phyloP scores from a whole-genome alignment of 192 early-diverging fungal genomes.

The Chytriomyces confervae region DNA sequence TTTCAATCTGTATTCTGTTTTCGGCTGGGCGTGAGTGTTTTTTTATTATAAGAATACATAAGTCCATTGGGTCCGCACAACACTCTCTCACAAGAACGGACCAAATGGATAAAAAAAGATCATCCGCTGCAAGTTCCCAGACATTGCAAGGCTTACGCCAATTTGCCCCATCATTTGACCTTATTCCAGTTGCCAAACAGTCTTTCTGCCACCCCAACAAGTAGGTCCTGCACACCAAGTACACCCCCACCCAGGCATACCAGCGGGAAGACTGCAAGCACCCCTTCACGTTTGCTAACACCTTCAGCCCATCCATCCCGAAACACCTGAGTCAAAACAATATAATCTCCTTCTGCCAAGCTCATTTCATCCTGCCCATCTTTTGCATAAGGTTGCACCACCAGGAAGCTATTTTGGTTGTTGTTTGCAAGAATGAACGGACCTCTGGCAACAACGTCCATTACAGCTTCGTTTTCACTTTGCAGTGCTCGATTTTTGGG shows the following conservation, averaged over 20 bases:
- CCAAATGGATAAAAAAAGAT: no score
- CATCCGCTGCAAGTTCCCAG: no score
- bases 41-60: no score
- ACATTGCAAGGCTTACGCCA: not conserved
- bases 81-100: no score
- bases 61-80: no score
- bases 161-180: not conserved
- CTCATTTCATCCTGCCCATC: conserved; percentile 40
- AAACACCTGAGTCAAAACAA: conserved; percentile 37
- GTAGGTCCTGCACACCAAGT: conserved; percentile 25
- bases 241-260: conserved; percentile 49
- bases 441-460: conserved; percentile 16
- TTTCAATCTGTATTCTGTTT: no score
- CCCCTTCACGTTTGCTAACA: conserved; percentile 44
- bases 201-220: no score
- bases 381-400: conserved; percentile 37
- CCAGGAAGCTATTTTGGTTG: conserved; percentile 40
- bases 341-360: conserved; percentile 29
- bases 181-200: no score
- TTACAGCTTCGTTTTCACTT: conserved; percentile 5
- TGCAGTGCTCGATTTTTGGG: conserved; percentile 21
- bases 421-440: conserved; percentile 40
- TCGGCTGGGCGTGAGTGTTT: no score
- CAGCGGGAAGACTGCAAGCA: conserved; percentile 48
- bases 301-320: conserved; percentile 51